Conservation (phyloP, 768 basidiomycete genomes). For the Asterophora parasitica region DNA sequence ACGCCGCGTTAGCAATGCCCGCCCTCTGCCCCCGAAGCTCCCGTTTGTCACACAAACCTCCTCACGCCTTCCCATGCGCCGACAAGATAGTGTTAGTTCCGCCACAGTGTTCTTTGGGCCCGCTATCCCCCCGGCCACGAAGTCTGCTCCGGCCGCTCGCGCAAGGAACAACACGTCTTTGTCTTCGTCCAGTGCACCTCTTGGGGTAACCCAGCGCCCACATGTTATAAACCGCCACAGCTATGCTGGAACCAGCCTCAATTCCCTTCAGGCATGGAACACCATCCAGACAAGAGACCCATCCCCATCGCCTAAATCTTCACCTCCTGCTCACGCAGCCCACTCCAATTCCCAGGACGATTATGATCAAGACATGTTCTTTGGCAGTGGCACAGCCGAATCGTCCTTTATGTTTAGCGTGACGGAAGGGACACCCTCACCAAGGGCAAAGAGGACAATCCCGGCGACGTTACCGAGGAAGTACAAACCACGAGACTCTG, state of each 20-base stretch:
- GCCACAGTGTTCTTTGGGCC: conserved; percentile 71
- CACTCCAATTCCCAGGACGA: conserved; percentile 25
- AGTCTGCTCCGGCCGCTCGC: conserved; percentile 20
- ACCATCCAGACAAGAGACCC: conserved; percentile 33
- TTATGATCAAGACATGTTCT: conserved; percentile 57
- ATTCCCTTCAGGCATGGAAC: conserved; percentile 32
- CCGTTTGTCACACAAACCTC: conserved; percentile 3
- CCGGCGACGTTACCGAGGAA: conserved; percentile 51
- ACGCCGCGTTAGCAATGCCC: conserved; percentile 43
- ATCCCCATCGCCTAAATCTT: conserved; percentile 47
- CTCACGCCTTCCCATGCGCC: conserved; percentile 37
- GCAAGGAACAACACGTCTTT: conserved; percentile 28
- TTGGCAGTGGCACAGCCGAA: conserved; percentile 39
- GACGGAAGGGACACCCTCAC: conserved; percentile 55
- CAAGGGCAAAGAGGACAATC: conserved; percentile 33
- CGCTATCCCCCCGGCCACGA: conserved; percentile 32
- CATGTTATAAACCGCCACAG: conserved; percentile 53
- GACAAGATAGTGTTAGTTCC: conserved; percentile 51
- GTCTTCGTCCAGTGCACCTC: conserved; percentile 19
- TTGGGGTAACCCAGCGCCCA: conserved; percentile 22
- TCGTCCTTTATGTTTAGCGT: conserved; percentile 56
- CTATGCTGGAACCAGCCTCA: conserved; percentile 46
- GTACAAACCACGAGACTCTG: conserved; percentile 68
- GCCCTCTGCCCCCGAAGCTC: conserved; percentile 19
- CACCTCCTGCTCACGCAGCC: conserved; percentile 29